These are phyloP conservation scores for Marchantia paleacea DNA, from an alignment of 225 moss, liverwort and hornwort species.

Conservation along the genomic window DNA sequence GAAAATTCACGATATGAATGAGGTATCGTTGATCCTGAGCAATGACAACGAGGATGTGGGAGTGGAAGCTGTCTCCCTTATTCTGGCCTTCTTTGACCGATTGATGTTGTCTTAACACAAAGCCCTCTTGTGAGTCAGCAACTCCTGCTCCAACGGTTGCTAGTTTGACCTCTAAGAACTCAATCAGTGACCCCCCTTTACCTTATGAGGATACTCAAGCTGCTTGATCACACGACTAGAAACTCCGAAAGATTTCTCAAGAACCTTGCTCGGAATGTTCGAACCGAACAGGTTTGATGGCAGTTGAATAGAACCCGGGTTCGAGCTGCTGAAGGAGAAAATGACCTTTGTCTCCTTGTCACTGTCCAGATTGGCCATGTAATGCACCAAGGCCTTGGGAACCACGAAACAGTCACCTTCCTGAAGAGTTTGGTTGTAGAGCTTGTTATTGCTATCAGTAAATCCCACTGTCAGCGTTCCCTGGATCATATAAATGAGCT, in stretches of 20 bases:
- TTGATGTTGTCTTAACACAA: too few species aligned
- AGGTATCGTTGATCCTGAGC: too few species aligned
- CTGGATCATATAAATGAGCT: conserved; percentile 14
- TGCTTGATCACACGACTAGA: background rate
- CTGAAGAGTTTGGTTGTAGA: conserved; percentile 19
- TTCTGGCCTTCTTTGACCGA: too few species aligned
- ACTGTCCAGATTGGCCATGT: conserved; percentile 17
- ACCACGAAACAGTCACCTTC: conserved; percentile 25
- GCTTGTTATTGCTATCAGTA: conserved; percentile 23
- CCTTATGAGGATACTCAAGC: background rate
- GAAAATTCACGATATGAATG: too few species aligned
- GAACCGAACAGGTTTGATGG: conserved; percentile 6
- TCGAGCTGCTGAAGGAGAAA: conserved; percentile 21
- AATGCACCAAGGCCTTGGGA: conserved; percentile 22
- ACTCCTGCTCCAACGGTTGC: too few species aligned
- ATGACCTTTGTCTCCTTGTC: background rate
- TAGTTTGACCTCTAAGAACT: background rate
- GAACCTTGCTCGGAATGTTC: background rate
- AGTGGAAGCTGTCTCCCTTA: too few species aligned
- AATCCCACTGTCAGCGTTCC: conserved; percentile 24
- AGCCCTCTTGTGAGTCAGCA: too few species aligned
- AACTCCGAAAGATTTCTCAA: conserved; percentile 17
- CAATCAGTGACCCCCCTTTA: background rate
- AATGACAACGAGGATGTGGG: too few species aligned
- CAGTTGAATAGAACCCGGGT: conserved; percentile 13